Evolutionary conservation across 805 yeast species (phyloP).

Genomic region (Yamadazyma olivae): DNA sequence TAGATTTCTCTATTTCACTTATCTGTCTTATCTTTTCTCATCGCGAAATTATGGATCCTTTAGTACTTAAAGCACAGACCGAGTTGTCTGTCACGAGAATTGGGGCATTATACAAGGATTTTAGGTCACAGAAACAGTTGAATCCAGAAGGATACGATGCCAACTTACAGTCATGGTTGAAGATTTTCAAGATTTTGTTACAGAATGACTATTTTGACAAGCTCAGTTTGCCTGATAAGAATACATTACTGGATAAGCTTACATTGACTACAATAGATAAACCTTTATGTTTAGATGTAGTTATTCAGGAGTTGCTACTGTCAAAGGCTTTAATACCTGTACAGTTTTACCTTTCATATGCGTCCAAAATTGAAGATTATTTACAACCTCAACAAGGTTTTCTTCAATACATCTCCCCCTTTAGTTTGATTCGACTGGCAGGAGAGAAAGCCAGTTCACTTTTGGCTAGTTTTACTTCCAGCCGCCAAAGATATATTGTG

Average conservation of each 20-base stretch:
- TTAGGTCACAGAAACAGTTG: slow-evolving; percentile 22
- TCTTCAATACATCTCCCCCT: slow-evolving; percentile 7
- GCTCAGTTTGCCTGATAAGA: slow-evolving; percentile 13
- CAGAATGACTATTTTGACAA: slow-evolving; percentile 11
- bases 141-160: slow-evolving; percentile 45
- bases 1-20: too few relatives aligned
- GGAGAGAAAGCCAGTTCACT: background rate
- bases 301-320: slow-evolving; percentile 23
- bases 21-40: too few relatives aligned
- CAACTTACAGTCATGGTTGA: slow-evolving; percentile 37
- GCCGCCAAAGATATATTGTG: slow-evolving; percentile 7
- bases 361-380: slow-evolving; percentile 6
- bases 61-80: background rate
- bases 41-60: background rate
- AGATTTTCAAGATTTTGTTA: slow-evolving; percentile 15
- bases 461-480: background rate
- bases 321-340: slow-evolving; percentile 18
- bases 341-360: slow-evolving; percentile 6
- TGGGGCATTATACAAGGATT: slow-evolving; percentile 30
- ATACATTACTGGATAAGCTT: slow-evolving; percentile 15
- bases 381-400: slow-evolving; percentile 5
- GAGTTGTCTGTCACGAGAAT: slow-evolving; percentile 8
- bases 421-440: slow-evolving; percentile 4
- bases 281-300: slow-evolving; percentile 24
- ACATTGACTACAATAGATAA: slow-evolving; percentile 27